Conservation (phyloP, 2,329 filamentous ascomycete species). For the Trichoderma sp. region DNA sequence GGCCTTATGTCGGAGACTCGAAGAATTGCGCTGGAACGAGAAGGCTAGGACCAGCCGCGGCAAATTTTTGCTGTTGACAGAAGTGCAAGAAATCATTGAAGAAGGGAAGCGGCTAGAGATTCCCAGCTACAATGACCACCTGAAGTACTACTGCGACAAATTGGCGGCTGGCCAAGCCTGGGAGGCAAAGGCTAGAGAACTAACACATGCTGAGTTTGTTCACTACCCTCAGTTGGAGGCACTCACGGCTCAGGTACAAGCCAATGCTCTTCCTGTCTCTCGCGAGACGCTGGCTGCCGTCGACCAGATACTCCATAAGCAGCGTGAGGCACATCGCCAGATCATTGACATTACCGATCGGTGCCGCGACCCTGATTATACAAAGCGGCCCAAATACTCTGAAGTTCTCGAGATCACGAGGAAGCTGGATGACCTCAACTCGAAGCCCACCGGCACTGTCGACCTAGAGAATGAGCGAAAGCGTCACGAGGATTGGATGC, state of each 20-base stretch:
- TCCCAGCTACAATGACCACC: conserved; percentile 74
- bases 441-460: conserved; percentile 84
- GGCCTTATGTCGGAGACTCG: conserved; percentile 72
- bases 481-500: conserved; percentile 98
- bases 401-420: conserved; percentile 92
- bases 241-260: conserved; percentile 75
- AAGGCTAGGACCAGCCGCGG: conserved; percentile 65
- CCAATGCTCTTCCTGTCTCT: conserved; percentile 72
- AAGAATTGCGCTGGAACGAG: conserved; percentile 86
- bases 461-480: conserved; percentile 94
- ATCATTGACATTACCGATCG: conserved; percentile 79
- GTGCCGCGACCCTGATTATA: conserved; percentile 71
- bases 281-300: conserved; percentile 76
- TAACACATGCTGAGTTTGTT: conserved; percentile 87
- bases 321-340: conserved; percentile 87
- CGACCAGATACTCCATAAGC: conserved; percentile 91
- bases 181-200: conserved; percentile 89
- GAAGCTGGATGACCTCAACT: conserved; percentile 82
- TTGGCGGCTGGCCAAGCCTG: conserved; percentile 75
- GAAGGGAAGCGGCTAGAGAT: conserved; percentile 77
- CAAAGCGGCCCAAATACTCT: conserved; percentile 77
- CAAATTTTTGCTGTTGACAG: conserved; percentile 68
- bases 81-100: conserved; percentile 75
- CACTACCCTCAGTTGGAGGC: conserved; percentile 95
- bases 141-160: conserved; percentile 74